Base-by-base conservation (phyloP, 2,329 filamentous ascomycete genomes). In the Arthrobotrys sphaeroides region DNA sequence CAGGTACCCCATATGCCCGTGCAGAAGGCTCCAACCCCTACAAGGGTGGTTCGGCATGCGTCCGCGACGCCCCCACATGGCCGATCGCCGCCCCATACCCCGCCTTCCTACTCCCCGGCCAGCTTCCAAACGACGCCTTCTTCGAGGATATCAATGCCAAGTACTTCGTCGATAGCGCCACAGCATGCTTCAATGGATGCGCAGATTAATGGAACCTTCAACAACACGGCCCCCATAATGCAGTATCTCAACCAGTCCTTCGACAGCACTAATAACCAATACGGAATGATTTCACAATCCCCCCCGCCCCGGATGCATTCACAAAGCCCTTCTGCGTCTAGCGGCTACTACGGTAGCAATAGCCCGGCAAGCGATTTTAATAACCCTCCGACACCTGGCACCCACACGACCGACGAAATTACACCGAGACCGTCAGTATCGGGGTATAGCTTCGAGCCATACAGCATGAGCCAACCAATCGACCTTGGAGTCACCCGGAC, bases 291-390 rank as follows among this genome's bases (percentile, higher is more conserved):
- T 16, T 75, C 72, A 33, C 72, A 75, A 28, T 75, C 72, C 2
- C 72, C 72, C 3, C 72, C 72, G 33, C 72, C 72, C 18, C 72
- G 72, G 16, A 75, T 75, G 72, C 72, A 75, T 45, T 75, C 72
- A 18, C 57, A 62, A 38, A 75, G 72, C 26, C 72, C 72, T 13
- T 75, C 72, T 12, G 72, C 72, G 9, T 75, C 72, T 13, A 75
- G 72, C 31, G 72, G 72, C 2, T 75, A 75, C 59, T 75, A 75
- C 13, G 72, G 72, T 51, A 75, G 72, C 64, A 75, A 75, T n/a
- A 75, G 72, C 38, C 72, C 72, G 4, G 61, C 72, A 26, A 75
- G 72, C 24, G 72, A 75, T 53, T 75, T 75, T 24, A 75, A 75
- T 26, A 75, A 75, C 31, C 72, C 72, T 12, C 72, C 72, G 5